Evolutionary conservation across 1,284 basidiomycete genomes (phyloP), one percentile per base, ranked within the genome.

Genomic region (Trametes hirsuta): DNA sequence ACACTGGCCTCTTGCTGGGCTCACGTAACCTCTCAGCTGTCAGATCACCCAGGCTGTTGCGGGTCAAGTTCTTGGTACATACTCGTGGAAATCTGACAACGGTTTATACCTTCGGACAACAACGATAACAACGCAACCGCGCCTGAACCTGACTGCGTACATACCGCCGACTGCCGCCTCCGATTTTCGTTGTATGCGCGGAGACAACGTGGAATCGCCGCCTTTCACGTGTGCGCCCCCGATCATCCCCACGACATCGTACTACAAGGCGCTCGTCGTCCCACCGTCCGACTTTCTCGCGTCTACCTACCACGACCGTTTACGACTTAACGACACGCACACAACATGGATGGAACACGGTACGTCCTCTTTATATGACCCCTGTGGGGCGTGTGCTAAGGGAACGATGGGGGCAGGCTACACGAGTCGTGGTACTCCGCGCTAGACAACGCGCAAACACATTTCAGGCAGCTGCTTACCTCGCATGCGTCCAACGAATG

Each of bases 371-470:
- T 37, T 34, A 14, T 12, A 8, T 30, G 30, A 8, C 30, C 30
- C 6, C 9, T 4, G 9, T 18, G 15, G 12, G n/a, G 5, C 14
- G 2, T 4, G 11, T 4, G 14, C 37, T 22, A 14, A 21, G 14
- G 39, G 41, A 46, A 6, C 21, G 15, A 18, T 45, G 44, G 3
- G 37, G 6, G 44, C 54, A 93, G 91, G 63, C 78, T 93, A 64
- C 84, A 85, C 67, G 82, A 91, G 72, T 84, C 88, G 45, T 93
- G 91, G 91, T 84, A 84, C 64, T 75, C 79, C 55, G 87, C 91
- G 22, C 77, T 93, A 55, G 83, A 81, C 66, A 81, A 83, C 59
- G 90, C 91, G 59, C 90, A 93, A 72, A 73, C 80, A 48, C 82
- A 84, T 68, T 91, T 93, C 76, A 82, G 86, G 60, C 82, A 84